Evolutionary conservation across 768 basidiomycete species (phyloP), one percentile per base, ranked within the genome.

Genomic region (Amanita exitialis): DNA sequence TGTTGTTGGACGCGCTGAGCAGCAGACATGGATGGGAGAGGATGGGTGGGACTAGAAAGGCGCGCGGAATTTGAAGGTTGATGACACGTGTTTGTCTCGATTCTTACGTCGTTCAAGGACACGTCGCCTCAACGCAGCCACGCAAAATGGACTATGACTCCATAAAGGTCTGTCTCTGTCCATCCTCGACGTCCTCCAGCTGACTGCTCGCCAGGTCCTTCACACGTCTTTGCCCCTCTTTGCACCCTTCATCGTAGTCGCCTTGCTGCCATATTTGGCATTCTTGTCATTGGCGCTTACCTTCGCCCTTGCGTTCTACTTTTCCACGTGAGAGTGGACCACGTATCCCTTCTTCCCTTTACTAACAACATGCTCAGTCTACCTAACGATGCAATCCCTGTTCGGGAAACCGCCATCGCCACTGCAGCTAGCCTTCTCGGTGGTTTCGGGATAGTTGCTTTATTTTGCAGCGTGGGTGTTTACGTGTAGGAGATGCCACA

Each of bases 281-380:
- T 77, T 88, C 59, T 49, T 84, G 55, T 78, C 88, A 54, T 76
- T 95, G 39, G 61, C 78, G 1, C 68, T 79, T 15, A 91, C 91
- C 1, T 94, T 96, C 62, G 78, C 62, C n/a, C 79, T 94, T 37
- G 78, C 86, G 0, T 95, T 95, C 73, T 91, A 93, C 71, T 90
- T 90, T 66, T 84, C 92, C 54, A 95, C 82, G 83, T 88, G 62
- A 54, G 82, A 75, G 4, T 54, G 47, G 4, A 10, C 28, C 39
- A 39, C 47, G 48, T 30, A 44, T 49, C 39, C n/a, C 35, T 10
- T 47, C 47, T 51, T 51, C 47, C 44, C 47, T 43, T 45, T 50
- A 18, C 16, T 47, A 30, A 60, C 36, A 47, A 49, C 37, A 20
- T 51, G 53, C 53, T 58, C 68, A 94, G 92, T 47, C 78, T 95